Base-by-base conservation (phyloP, 176 grass and related monocot species). In the Musa schizocarpa region DNA sequence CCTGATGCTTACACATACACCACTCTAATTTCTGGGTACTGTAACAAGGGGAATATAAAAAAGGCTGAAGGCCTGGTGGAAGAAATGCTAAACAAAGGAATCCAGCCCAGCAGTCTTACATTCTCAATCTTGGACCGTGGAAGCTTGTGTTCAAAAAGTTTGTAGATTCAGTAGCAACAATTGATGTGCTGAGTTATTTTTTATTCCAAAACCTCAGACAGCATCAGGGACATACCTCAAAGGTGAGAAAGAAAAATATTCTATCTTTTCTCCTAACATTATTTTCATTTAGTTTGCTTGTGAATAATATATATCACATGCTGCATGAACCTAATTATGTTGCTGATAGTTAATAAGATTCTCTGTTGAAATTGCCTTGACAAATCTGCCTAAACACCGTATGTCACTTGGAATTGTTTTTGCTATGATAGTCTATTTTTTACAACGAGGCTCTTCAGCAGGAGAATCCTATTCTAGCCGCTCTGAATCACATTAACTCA, bases 21-120 rank as follows among this genome's bases (percentile, higher is more conserved):
- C 53, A 43, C 82, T 77, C 84, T 92, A 73, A 83, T 96, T 81
- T 76, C 78, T 79, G 92, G 92, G 29, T 92, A 96, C 59, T 89
- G 82, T 85, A 85, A 82, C 77, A 68, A 73, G 11, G 88, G 88
- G 50, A 79, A 96, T 79, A 83, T 83, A 79, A 50, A 68, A 26
- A 89, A 89, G 61, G 86, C 84, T 76, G 77, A 87, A 81, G 55
- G 52, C 55, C 74, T 92, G 62, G 83, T 87, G 56, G 68, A 92
- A 63, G 83, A 92, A 89, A 96, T 96, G 92, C 62, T 79, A 20
- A 75, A 83, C 74, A 88, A 58, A 54, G 84, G 82, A 65, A 72
- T 96, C 34, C 49, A 73, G 53, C 88, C 84, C 74, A 66, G 79
- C 77, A 56, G 1, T 9, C 73, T 87, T 75, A 82, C 82, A 63